Conservation (phyloP, 108 stramenopile genomes). For the Cyclotella sp. region DNA sequence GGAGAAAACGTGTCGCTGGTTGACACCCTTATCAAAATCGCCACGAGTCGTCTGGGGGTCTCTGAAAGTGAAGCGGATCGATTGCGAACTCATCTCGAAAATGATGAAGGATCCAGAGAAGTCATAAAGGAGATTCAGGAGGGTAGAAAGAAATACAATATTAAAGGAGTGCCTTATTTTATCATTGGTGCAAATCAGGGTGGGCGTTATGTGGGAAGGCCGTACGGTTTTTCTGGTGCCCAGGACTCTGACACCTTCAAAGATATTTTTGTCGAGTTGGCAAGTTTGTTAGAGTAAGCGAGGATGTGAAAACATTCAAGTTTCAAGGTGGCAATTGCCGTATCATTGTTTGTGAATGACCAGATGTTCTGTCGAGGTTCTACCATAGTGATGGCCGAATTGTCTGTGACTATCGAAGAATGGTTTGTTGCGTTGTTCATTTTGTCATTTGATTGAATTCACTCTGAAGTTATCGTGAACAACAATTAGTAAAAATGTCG, state of each 20-base stretch:
- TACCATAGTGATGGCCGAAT: not conserved
- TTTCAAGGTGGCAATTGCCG: not conserved
- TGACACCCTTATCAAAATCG: conserved; percentile 56
- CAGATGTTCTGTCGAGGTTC: conserved; percentile 1
- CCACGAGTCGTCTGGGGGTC: conserved; percentile 36
- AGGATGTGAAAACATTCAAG: not conserved
- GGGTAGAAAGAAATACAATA: conserved; percentile 61
- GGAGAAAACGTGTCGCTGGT: conserved; percentile 69
- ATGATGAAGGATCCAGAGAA: conserved; percentile 48
- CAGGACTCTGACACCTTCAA: conserved; percentile 61
- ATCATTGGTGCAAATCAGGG: conserved; percentile 45
- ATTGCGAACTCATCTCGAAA: conserved; percentile 46
- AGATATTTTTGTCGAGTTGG: conserved; percentile 64
- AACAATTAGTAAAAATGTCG: not conserved
- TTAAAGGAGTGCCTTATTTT: conserved; percentile 70
- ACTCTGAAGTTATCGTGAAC: not conserved
- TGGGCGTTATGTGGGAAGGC: conserved; percentile 28
- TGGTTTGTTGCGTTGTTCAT: not conserved
- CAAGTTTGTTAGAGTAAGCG: conserved; percentile 29
- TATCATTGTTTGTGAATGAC: conserved; percentile 11
- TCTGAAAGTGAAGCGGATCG: conserved; percentile 39
- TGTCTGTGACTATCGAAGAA: not conserved
- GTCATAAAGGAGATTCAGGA: conserved; percentile 60
- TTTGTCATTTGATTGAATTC: not conserved
- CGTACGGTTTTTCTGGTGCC: conserved; percentile 74